phyloP scores from a whole-genome alignment of 495 filamentous ascomycete species.

The Cercophora scortea region DNA sequence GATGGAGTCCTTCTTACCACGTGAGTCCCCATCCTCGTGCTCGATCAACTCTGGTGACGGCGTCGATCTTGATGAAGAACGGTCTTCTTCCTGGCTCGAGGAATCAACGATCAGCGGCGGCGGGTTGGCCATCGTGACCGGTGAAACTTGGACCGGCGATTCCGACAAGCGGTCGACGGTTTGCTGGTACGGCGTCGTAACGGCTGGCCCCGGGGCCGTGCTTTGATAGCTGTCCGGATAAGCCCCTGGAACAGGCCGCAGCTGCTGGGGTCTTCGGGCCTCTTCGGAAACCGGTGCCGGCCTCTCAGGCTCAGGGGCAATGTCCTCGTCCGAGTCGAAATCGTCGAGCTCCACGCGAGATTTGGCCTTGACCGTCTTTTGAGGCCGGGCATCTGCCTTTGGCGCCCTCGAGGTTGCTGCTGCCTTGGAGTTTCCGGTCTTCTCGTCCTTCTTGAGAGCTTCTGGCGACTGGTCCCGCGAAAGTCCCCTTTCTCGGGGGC shows the following conservation, averaged over 20 bases:
- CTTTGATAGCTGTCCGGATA: constrained; percentile 32
- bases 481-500: constrained; percentile 24
- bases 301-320: constrained; percentile 16
- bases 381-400: constrained; percentile 36
- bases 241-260: constrained; percentile 9
- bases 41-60: constrained; percentile 61
- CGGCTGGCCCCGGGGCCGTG: constrained; percentile 5
- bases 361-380: constrained; percentile 44
- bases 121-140: constrained; percentile 36
- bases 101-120: constrained; percentile 58
- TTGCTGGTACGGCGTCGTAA: constrained; percentile 15
- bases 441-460: constrained; percentile 8
- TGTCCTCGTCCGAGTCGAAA: constrained; percentile 40
- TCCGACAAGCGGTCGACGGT: constrained; percentile 54
- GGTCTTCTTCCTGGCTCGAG: constrained; percentile 55
- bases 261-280: constrained; percentile 1
- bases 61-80: constrained; percentile 55
- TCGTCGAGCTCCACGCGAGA: constrained; percentile 42
- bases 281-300: constrained; percentile 8
- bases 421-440: constrained; percentile 5
- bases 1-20: constrained; percentile 34
- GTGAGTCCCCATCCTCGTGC: constrained; percentile 27
- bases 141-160: constrained; percentile 70
- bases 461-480: constrained; percentile 11
- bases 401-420: constrained; percentile 21